A percentile compares a stretch with the other conserved stretches of the same genome.
Evolutionary conservation across 2,329 filamentous ascomycete genomes (phyloP).

Genomic region (Nemania sp.): DNA sequence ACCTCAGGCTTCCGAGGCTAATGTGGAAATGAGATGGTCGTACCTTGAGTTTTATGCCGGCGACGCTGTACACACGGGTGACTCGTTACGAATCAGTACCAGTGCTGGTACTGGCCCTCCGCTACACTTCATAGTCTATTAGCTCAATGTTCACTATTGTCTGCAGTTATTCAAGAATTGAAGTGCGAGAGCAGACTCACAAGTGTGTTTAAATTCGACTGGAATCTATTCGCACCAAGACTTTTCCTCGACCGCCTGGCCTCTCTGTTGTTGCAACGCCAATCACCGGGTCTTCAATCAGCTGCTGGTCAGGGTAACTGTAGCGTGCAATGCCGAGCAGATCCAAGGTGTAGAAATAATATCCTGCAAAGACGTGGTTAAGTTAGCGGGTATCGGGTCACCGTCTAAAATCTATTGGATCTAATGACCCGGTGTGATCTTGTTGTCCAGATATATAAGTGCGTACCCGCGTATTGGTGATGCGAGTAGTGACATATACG

Average conservation of each 20-base stretch:
- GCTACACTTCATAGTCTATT: slow-evolving; percentile 1
- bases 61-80: not conserved
- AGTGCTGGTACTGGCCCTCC: not conserved
- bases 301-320: slow-evolving; percentile 30
- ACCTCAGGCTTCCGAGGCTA: slow-evolving; percentile 13
- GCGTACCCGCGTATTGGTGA: slow-evolving; percentile 35
- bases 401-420: slow-evolving; percentile 34
- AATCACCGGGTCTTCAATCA: slow-evolving; percentile 20
- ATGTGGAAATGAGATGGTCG: slow-evolving; percentile 29
- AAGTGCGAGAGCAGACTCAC: slow-evolving; percentile 8
- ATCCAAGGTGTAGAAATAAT: slow-evolving; percentile 25
- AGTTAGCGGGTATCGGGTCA: slow-evolving; percentile 34
- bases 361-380: slow-evolving; percentile 25
- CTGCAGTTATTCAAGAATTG: not conserved
- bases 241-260: not conserved
- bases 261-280: slow-evolving; percentile 12
- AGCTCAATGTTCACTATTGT: not conserved
- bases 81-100: not conserved
- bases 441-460: slow-evolving; percentile 33
- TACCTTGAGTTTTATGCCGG: slow-evolving; percentile 21
- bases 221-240: not conserved
- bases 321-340: slow-evolving; percentile 31
- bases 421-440: slow-evolving; percentile 32
- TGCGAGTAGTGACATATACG: slow-evolving; percentile 29
- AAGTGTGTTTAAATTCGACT: not conserved